A percentile compares a stretch with the other conserved stretches of the same genome.
Evolutionary conservation across 257 asterid species (phyloP).

Genomic region (Solanum etuberosum): DNA sequence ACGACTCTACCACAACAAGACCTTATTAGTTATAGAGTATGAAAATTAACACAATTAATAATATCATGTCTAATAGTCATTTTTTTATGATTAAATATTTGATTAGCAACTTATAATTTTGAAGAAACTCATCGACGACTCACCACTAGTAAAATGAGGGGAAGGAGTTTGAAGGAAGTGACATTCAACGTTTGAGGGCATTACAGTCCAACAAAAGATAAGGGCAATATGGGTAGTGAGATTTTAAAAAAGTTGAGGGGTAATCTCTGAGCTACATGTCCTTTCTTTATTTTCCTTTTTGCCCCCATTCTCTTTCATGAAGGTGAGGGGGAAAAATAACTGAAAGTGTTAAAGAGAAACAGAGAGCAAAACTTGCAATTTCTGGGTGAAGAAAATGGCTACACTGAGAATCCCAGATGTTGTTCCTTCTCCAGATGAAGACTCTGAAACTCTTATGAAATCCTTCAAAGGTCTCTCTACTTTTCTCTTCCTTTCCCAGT

Average conservation of each 20-base stretch:
- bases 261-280: not conserved
- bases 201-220: not conserved
- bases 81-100: not conserved
- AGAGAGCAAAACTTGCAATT: not conserved
- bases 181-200: not conserved
- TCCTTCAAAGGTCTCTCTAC: conserved; percentile 39
- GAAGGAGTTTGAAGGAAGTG: not conserved
- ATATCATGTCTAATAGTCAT: too few relatives aligned
- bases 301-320: not conserved
- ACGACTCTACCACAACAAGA: too few relatives aligned
- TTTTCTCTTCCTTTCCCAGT: not conserved
- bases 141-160: not conserved
- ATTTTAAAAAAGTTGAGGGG: not conserved
- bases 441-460: conserved; percentile 38
- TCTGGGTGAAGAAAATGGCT: conserved; percentile 23
- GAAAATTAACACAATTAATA: too few relatives aligned
- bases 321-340: not conserved
- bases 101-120: not conserved
- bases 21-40: too few relatives aligned
- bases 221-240: not conserved
- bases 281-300: not conserved
- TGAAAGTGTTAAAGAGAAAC: not conserved
- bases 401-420: conserved; percentile 41
- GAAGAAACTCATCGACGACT: accelerated
- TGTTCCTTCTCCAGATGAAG: conserved; percentile 58